phyloP scores from a whole-genome alignment of 192 early-diverging fungal species.

The Chytriomyces confervae region DNA sequence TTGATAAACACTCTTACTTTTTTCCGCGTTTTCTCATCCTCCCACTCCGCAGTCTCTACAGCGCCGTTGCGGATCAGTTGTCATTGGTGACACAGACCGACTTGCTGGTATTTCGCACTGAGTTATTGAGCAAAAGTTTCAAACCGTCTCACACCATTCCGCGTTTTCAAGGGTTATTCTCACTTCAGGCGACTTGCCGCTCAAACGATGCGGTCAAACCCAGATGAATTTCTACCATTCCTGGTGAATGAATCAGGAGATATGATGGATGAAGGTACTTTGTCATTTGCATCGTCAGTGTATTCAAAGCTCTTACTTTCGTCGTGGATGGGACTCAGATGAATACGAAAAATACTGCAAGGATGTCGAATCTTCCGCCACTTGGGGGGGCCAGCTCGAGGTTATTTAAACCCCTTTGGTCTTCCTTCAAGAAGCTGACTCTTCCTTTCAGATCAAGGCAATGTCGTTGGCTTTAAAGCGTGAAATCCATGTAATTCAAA shows the following conservation, averaged over 20 bases:
- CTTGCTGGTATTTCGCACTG: constrained; percentile 38
- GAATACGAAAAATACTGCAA: constrained; percentile 81
- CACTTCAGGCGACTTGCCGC: constrained; percentile 78
- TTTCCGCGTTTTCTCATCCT: constrained; percentile 22
- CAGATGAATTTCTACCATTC: constrained; percentile 92
- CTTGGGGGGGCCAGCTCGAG: constrained; percentile 96
- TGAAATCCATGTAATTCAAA: constrained; percentile 87
- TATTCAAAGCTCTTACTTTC: not conserved
- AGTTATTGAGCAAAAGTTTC: too few relatives aligned
- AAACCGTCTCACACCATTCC: too few relatives aligned
- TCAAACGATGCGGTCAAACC: constrained; percentile 75
- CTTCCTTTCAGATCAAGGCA: constrained; percentile 71
- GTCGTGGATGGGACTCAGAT: constrained; percentile 45
- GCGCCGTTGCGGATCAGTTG: constrained; percentile 86
- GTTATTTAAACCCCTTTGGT: constrained; percentile 42
- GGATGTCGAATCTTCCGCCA: constrained; percentile 77
- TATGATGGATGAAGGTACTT: constrained; percentile 62
- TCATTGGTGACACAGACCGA: constrained; percentile 51
- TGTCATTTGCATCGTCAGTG: constrained; percentile 5
- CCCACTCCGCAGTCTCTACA: constrained; percentile 68
- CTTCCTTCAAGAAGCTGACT: constrained; percentile 12
- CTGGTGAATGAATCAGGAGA: constrained; percentile 81
- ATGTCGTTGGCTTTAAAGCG: constrained; percentile 74
- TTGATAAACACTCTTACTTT: constrained; percentile 35
- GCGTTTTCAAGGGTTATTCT: constrained; percentile 50